Evolutionary conservation across 176 grass and related monocot genomes (phyloP).

Genomic region (Oryza meyeriana): DNA sequence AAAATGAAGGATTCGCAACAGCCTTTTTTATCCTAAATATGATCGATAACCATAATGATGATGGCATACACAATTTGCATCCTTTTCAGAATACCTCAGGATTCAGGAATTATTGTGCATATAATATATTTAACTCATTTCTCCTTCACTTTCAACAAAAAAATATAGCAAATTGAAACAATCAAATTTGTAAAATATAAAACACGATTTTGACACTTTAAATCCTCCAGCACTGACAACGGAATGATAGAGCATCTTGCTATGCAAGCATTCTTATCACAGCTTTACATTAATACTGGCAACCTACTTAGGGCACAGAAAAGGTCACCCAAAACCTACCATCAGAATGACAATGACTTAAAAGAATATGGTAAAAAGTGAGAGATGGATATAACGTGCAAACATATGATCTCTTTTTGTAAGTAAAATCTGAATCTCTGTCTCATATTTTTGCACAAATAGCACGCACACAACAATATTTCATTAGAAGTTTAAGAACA

Average conservation of each 20-base stretch:
- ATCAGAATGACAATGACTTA: neutral
- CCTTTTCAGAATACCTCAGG: neutral
- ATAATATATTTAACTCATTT: neutral
- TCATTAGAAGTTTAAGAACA: neutral
- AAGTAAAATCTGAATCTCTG: neutral
- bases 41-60: neutral
- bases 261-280: neutral
- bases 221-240: neutral
- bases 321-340: neutral
- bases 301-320: neutral
- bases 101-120: too few relatives aligned
- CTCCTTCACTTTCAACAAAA: neutral
- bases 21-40: neutral
- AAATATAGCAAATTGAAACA: neutral
- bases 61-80: neutral
- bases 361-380: neutral
- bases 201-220: neutral
- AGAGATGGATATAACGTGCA: neutral
- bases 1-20: neutral
- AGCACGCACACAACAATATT: neutral
- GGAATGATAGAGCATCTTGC: neutral
- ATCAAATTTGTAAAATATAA: neutral
- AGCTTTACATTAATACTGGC: neutral
- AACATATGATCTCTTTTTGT: neutral
- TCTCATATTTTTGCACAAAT: neutral